phyloP scores from a whole-genome alignment of 2,329 filamentous ascomycete genomes.

The Metarhizium guizhouense region DNA sequence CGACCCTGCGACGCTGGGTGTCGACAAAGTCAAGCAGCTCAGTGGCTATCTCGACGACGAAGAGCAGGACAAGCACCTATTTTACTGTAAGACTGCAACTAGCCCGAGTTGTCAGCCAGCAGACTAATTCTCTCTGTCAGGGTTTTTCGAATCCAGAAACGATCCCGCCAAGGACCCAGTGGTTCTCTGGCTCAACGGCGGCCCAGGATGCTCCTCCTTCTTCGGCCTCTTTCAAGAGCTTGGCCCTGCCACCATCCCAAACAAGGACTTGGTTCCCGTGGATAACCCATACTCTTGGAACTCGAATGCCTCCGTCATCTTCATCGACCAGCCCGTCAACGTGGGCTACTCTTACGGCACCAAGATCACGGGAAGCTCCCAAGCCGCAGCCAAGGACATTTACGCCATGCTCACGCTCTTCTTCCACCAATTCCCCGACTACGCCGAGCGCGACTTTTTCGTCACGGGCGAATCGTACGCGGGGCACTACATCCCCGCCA shows the following conservation, averaged over 20 bases:
- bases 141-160: conserved; percentile 38
- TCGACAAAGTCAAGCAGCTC: conserved; percentile 95
- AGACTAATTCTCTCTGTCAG: conserved; percentile 46
- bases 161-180: conserved; percentile 29
- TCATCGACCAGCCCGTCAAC: conserved; percentile 53
- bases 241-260: conserved; percentile 65
- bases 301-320: conserved; percentile 57
- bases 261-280: conserved; percentile 20
- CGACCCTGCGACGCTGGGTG: conserved; percentile 71
- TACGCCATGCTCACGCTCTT: conserved; percentile 94
- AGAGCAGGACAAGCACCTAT: conserved; percentile 92
- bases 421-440: conserved; percentile 97
- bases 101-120: neutral
- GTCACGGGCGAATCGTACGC: conserved; percentile 93
- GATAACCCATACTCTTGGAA: conserved; percentile 55
- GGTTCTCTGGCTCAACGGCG: conserved; percentile 45
- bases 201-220: conserved; percentile 24
- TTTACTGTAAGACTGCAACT: conserved; percentile 67
- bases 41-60: conserved; percentile 95
- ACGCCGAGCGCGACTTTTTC: conserved; percentile 90
- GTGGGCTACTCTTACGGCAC: conserved; percentile 41
- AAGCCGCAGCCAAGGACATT: conserved; percentile 92
- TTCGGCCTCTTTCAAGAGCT: conserved; percentile 53
- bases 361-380: conserved; percentile 77
- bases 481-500: conserved; percentile 91